Percentiles rank a stretch among this genome's conserved stretches.
These are phyloP conservation scores for Pleurotus citrinopileatus DNA, from an alignment of 768 basidiomycete species.

Conservation along the genomic window DNA sequence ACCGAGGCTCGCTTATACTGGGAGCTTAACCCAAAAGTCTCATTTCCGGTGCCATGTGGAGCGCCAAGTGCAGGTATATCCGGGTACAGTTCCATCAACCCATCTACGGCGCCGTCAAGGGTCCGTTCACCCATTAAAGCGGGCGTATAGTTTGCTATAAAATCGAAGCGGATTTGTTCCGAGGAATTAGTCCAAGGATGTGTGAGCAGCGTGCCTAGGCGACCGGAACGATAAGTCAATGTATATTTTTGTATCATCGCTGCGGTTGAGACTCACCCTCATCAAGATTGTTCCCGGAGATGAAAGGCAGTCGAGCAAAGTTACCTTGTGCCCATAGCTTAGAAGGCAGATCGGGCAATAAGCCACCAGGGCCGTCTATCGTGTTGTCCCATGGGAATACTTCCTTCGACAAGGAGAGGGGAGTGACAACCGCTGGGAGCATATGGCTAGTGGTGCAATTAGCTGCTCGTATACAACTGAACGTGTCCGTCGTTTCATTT, in stretches of 20 bases:
- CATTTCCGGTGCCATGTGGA: conserved; percentile 41
- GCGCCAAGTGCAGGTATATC: conserved; percentile 38
- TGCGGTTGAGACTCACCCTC: conserved; percentile 34
- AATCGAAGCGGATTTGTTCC: conserved; percentile 14
- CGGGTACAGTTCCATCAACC: conserved; percentile 37
- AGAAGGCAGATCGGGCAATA: conserved; percentile 38
- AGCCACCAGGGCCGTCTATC: conserved; percentile 38
- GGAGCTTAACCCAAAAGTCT: conserved; percentile 39
- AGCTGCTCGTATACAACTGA: conserved; percentile 28
- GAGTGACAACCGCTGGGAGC: conserved; percentile 12
- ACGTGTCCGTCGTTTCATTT: conserved; percentile 25
- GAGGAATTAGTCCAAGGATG: conserved; percentile 20
- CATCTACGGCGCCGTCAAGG: conserved; percentile 17
- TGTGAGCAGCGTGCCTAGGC: conserved; percentile 30
- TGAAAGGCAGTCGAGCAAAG: conserved; percentile 37
- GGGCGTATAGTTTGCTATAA: conserved; percentile 24
- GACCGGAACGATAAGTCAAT: too few relatives aligned
- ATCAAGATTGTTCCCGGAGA: conserved; percentile 41
- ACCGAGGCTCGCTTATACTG: conserved; percentile 37
- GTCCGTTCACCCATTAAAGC: conserved; percentile 18
- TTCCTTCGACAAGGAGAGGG: conserved; percentile 14
- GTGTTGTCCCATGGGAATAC: conserved; percentile 31
- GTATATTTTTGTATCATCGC: neutral
- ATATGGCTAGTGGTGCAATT: conserved; percentile 16
- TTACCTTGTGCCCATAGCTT: conserved; percentile 23